Evolutionary conservation across 371 early-diverging fungal species (phyloP), one percentile per base, ranked within the genome.

Genomic region (Capillidium heterosporum): DNA sequence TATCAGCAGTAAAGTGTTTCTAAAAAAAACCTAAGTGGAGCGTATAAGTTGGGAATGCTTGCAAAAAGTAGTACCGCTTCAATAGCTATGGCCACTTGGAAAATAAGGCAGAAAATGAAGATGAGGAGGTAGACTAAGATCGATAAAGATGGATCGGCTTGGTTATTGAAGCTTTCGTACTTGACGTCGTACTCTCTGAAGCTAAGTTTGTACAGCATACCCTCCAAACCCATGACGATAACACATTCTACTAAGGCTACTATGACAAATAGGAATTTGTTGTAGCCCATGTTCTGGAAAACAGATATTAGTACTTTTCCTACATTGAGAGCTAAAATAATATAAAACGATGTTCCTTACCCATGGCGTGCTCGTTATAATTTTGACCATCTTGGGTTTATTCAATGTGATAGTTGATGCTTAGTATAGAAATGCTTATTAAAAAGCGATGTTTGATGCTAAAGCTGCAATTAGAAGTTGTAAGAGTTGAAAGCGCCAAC

Each of bases 1-100:
- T 59, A 90, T 80, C 32, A 91, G 74, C 65, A 91, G 90, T 57
- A 91, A 86, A 0, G 87, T 90, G 67, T 93, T 91, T 66, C 83
- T 75, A 44, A 78, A 73, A 39, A 75, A 77, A 2, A 85, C 73
- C 87, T 87, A 68, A 43, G 61, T n/a, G 27, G 31, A 26, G 32
- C 32, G 17, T 23, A 61, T 21, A 42, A 44, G 42, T 41, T 19
- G 28, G 1, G 46, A 23, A 32, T 44, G 39, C 21, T 32, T 51
- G 43, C n/a, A 32, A 41, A 57, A 26, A 26, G 0, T 65, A 31
- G 31, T 53, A 53, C 53, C 24, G 53, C 21, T 31, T 40, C 41
- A 7, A 24, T 24, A 39, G 39, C 2, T 0, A 53, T n/a, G 23
- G 29, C 29, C 24, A 35, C 41, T 53, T 53, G 53, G 39, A 53